Evolutionary conservation across 2,329 filamentous ascomycete species (phyloP).

Genomic region (Stagonosporopsis cucurbitacearum): DNA sequence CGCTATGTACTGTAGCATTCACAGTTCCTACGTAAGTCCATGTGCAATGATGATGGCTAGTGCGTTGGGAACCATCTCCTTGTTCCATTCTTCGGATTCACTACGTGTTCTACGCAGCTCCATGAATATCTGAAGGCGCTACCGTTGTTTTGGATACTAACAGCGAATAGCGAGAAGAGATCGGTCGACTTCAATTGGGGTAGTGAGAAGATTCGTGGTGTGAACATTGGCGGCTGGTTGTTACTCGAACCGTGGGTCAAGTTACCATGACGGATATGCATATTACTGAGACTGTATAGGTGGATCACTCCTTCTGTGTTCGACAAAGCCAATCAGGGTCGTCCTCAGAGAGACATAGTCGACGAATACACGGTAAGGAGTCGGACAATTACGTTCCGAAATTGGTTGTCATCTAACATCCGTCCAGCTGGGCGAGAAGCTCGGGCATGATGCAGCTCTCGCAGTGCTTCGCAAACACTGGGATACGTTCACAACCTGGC

Average conservation of each 20-base stretch:
- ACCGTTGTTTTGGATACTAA: conserved; percentile 19
- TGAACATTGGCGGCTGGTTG: conserved; percentile 61
- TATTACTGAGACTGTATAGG: conserved; percentile 18
- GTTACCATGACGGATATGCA: no score
- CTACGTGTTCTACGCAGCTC: background rate
- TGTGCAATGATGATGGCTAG: background rate
- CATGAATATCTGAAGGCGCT: background rate
- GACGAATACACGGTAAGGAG: conserved; percentile 57
- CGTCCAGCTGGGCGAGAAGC: conserved; percentile 50
- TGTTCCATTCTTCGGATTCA: no score
- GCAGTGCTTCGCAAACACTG: conserved; percentile 57
- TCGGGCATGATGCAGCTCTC: conserved; percentile 56
- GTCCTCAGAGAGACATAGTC: conserved; percentile 47
- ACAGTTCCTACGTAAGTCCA: conserved; percentile 43
- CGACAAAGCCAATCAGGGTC: conserved; percentile 36
- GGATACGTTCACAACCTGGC: conserved; percentile 58
- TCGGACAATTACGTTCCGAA: background rate
- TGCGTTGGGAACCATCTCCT: background rate
- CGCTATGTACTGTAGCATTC: conserved; percentile 31
- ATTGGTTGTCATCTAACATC: background rate
- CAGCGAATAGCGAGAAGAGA: conserved; percentile 37
- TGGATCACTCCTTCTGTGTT: conserved; percentile 68
- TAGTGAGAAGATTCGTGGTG: conserved; percentile 56
- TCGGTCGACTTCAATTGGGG: conserved; percentile 57
- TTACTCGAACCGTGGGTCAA: conserved; percentile 53